Evolutionary conservation across 345 rosid genomes (phyloP).

Genomic region (Eutrema heterophyllum): DNA sequence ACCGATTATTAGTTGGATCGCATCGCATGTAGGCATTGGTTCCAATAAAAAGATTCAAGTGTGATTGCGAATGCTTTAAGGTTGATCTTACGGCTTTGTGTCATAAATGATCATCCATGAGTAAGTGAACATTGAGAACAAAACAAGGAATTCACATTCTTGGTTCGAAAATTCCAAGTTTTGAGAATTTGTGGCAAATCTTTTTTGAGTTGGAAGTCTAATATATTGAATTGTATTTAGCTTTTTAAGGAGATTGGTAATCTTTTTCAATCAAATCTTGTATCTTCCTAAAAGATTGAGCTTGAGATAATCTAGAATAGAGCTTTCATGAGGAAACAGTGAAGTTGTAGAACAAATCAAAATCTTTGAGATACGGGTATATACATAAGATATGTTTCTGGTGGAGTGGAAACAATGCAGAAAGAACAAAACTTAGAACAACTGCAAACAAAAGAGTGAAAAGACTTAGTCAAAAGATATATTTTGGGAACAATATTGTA

Average conservation of each 20-base stretch:
- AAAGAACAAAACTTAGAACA: constrained; percentile 33
- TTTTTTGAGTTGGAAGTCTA: too few species aligned
- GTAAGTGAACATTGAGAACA: neutral
- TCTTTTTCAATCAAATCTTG: neutral
- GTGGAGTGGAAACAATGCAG: constrained; percentile 32
- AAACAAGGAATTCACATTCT: neutral
- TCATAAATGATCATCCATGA: neutral
- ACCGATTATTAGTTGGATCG: neutral
- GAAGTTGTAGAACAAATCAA: constrained; percentile 2
- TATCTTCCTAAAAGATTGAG: neutral
- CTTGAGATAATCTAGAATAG: neutral
- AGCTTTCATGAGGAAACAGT: neutral
- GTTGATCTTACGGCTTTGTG: neutral
- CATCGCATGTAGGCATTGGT: neutral
- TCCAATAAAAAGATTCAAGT: neutral
- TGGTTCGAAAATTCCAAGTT: neutral
- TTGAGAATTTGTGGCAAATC: neutral
- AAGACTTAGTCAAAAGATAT: constrained; percentile 17
- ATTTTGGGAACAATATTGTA: constrained; percentile 15
- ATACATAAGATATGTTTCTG: constrained; percentile 13
- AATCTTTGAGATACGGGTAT: constrained; percentile 14
- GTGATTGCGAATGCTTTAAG: neutral
- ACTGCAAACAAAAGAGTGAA: constrained; percentile 22
- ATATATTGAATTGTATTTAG: too few species aligned
- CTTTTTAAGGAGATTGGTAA: too few species aligned